Evolutionary conservation across 192 early-diverging fungal genomes (phyloP), one percentile per base, ranked within the genome.

Genomic region (Jimgerdemannia flammicorona): DNA sequence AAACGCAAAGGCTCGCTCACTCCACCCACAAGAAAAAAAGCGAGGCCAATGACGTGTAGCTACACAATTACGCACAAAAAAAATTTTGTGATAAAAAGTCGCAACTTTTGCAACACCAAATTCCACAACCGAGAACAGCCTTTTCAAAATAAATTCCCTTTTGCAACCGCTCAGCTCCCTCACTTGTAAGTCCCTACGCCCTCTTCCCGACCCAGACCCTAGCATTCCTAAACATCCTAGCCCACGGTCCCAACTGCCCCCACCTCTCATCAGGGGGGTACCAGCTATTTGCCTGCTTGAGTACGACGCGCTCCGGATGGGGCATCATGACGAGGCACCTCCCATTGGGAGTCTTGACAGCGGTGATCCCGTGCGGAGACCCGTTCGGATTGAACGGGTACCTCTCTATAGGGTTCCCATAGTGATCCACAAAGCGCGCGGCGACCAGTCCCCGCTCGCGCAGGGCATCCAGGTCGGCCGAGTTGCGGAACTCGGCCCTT

Each of bases 301-400:
- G 85, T 4, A 95, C 88, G 44, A 95, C 92, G 64, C 98, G 90
- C 86, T 99, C 98, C 4, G 98, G 98, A 79, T 99, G 98, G 66
- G 98, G 98, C 98, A 99, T 99, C 83, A 99, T 90, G 14, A 93
- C 91, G 74, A 97, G 78, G 7, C 98, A 92, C 72, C 97, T 90
- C 44, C 98, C 98, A 74, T 95, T 92, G 64, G 88, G 87, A 0
- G 91, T 93, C 64, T 89, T 83, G 3, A 98, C 87, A 14, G 90
- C 98, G n/a, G 97, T 91, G 72, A 99, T 89, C 67, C 95, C 96
- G 72, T 87, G 42, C 14, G 91, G 90, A 41, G 92, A 89, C 20
- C 98, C 98, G 82, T 99, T 99, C 70, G 98, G 98, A 85, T 99
- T 99, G 87, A 88, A 90, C 64, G 98, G 98, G 79, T 99, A 99